phyloP scores from a whole-genome alignment of 306 rosid species.

The Citrullus amarus region DNA sequence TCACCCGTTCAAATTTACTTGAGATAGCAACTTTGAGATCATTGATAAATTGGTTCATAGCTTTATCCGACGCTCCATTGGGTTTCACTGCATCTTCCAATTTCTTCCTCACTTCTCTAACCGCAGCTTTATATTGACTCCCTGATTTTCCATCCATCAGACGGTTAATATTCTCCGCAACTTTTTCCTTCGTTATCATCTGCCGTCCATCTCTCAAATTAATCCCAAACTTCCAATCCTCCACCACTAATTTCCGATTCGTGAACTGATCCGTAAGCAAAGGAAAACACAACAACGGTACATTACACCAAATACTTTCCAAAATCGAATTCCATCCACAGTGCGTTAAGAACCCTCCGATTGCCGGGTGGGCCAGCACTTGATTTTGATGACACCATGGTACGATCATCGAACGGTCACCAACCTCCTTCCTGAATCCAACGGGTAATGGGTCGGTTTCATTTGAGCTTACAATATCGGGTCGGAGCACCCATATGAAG shows the following conservation, averaged over 20 bases:
- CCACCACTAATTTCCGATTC: conserved; percentile 41
- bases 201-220: conserved; percentile 13
- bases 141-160: conserved; percentile 31
- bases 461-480: conserved; percentile 37
- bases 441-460: conserved; percentile 29
- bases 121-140: conserved; percentile 11
- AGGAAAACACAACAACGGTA: conserved; percentile 46
- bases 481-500: conserved; percentile 45
- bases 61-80: conserved; percentile 35
- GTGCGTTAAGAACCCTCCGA: conserved; percentile 45
- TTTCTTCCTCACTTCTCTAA: conserved; percentile 17
- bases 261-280: conserved; percentile 51
- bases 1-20: neutral
- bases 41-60: conserved; percentile 22
- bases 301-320: conserved; percentile 37
- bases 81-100: conserved; percentile 24
- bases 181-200: conserved; percentile 16
- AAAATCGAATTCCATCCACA: conserved; percentile 61
- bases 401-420: conserved; percentile 26
- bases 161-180: conserved; percentile 21
- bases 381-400: conserved; percentile 44
- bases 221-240: conserved; percentile 51
- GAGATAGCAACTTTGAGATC: conserved; percentile 10
- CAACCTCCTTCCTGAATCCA: conserved; percentile 21
- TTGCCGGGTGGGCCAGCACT: conserved; percentile 34